A percentile compares a stretch with the other conserved stretches of the same genome.
Evolutionary conservation across 176 grass and related monocot species (phyloP).

Genomic region (Bothriochloa decipiens): DNA sequence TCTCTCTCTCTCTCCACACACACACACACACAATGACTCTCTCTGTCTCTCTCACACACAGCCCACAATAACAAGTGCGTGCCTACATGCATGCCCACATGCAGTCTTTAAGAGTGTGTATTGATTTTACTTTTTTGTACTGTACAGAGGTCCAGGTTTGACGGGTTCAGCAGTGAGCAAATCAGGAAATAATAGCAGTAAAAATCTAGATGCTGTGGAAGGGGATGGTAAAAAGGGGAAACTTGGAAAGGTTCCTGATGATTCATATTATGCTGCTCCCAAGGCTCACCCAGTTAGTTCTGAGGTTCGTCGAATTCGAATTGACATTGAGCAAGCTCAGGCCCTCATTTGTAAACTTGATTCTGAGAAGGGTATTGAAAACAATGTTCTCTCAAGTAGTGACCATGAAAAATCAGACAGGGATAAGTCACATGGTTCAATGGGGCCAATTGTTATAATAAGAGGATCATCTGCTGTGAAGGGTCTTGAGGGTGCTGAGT

Average conservation of each 20-base stretch:
- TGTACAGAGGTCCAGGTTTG: conserved; percentile 78
- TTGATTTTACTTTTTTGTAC: conserved; percentile 35
- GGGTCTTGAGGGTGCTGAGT: conserved; percentile 92
- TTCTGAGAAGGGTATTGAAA: conserved; percentile 84
- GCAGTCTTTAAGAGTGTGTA: neutral
- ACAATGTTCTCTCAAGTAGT: conserved; percentile 69
- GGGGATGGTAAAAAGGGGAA: conserved; percentile 73
- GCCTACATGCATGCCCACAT: neutral
- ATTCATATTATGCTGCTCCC: conserved; percentile 74
- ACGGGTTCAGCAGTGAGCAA: conserved; percentile 51
- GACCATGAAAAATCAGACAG: conserved; percentile 61
- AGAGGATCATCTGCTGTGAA: conserved; percentile 86
- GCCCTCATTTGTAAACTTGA: conserved; percentile 80
- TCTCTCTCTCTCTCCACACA: too few species aligned
- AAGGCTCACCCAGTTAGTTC: conserved; percentile 87
- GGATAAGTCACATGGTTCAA: conserved; percentile 59
- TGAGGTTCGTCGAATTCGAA: conserved; percentile 71
- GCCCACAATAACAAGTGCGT: neutral
- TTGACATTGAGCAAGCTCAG: conserved; percentile 80
- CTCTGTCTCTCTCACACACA: neutral
- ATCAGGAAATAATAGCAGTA: conserved; percentile 61
- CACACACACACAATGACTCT: neutral
- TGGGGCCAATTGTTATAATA: conserved; percentile 94
- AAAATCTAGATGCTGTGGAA: conserved; percentile 66
- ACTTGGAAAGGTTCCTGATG: conserved; percentile 58